Evolutionary conservation across 768 basidiomycete genomes (phyloP).

Genomic region (Mycena metata): DNA sequence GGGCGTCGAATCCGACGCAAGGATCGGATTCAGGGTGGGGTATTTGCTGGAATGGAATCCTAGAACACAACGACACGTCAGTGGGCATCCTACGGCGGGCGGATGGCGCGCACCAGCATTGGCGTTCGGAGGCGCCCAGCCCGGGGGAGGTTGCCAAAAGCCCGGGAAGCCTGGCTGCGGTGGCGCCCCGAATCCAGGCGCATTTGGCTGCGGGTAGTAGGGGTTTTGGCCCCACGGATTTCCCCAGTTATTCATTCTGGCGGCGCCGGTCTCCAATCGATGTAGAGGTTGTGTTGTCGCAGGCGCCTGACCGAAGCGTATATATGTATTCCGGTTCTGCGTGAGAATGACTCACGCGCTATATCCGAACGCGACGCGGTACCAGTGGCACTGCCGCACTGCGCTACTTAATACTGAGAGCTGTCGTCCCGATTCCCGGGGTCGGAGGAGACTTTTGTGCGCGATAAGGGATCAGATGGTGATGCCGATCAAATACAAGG

Average conservation of each 20-base stretch:
- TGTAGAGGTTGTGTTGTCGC: constrained; percentile 17
- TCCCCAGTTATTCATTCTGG: constrained; percentile 28
- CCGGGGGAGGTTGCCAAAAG: constrained; percentile 24
- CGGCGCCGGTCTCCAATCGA: constrained; percentile 2
- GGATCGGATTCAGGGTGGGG: constrained; percentile 65
- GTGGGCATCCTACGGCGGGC: background rate
- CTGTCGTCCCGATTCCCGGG: constrained; percentile 18
- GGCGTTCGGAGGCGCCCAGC: constrained; percentile 31
- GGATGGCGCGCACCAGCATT: constrained; percentile 12
- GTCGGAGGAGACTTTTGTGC: too few relatives aligned
- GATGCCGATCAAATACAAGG: background rate
- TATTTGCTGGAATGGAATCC: constrained; percentile 53
- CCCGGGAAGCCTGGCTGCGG: constrained; percentile 17
- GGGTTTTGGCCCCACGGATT: constrained; percentile 26
- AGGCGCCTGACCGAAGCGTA: constrained; percentile 13
- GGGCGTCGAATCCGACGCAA: constrained; percentile 65
- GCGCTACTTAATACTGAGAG: background rate
- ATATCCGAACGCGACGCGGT: constrained; percentile 9
- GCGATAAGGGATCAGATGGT: constrained; percentile 25
- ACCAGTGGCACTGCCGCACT: background rate
- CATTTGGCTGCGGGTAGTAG: constrained; percentile 28
- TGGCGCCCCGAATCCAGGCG: constrained; percentile 5
- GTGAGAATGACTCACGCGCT: constrained; percentile 34
- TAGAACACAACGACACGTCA: constrained; percentile 11
- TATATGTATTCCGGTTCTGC: constrained; percentile 11